phyloP scores from a whole-genome alignment of 345 rosid species.

The Bretschneidera sinensis region DNA sequence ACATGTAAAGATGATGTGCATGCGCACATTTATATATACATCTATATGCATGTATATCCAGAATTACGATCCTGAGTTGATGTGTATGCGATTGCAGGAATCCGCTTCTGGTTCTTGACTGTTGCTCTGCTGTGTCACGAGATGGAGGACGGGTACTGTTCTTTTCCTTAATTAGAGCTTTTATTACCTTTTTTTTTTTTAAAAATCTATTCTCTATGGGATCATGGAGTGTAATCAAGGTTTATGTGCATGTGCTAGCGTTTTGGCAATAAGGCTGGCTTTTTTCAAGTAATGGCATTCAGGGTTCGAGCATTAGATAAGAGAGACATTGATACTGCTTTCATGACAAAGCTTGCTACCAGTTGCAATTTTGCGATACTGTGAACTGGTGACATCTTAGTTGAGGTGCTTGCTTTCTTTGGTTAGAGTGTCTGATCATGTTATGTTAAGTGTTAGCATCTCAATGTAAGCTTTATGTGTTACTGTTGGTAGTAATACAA shows the following conservation, averaged over 20 bases:
- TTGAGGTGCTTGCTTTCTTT: neutral
- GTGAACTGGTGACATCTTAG: neutral
- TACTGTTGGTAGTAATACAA: too few species aligned
- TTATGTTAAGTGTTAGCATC: too few species aligned
- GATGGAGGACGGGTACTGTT: constrained; percentile 80
- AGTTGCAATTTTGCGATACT: too few species aligned
- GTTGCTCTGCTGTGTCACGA: constrained; percentile 73
- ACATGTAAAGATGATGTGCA: too few species aligned
- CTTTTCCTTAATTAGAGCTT: constrained; percentile 4
- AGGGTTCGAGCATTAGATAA: constrained; percentile 59
- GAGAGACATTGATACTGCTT: constrained; percentile 61
- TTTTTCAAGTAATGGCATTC: constrained; percentile 88
- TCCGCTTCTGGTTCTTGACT: constrained; percentile 90
- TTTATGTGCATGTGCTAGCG: constrained; percentile 42
- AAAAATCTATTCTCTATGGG: neutral
- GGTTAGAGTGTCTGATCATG: neutral
- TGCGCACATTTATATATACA: too few species aligned
- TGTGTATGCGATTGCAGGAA: constrained; percentile 46
- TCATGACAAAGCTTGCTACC: constrained; percentile 70
- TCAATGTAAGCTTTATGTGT: too few species aligned
- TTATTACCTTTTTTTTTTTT: neutral
- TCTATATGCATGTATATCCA: neutral
- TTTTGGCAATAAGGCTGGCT: constrained; percentile 88
- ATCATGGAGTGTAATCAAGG: constrained; percentile 6
- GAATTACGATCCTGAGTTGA: neutral